Percentiles rank a stretch among this genome's conserved stretches.
Conservation (phyloP, 352 stramenopile genomes). For the Globisporangium yorkense region DNA sequence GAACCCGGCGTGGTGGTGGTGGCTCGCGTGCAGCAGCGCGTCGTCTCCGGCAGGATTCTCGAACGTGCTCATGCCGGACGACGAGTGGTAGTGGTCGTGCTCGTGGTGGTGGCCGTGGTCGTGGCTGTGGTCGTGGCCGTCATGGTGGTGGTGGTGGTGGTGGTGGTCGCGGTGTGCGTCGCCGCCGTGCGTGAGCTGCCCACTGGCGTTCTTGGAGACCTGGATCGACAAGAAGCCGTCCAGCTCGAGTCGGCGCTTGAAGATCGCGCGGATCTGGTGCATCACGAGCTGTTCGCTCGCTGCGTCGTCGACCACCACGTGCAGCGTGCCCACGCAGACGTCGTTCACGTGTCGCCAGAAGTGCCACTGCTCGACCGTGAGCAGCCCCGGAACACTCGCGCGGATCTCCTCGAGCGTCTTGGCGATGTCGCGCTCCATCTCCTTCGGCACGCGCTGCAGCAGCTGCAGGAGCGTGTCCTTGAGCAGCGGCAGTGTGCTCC, state of each 20-base stretch:
- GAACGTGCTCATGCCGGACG: slow-evolving; percentile 45
- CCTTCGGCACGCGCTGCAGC: slow-evolving; percentile 58
- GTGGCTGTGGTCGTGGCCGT: slow-evolving; percentile 14
- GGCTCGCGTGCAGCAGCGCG: slow-evolving; percentile 10
- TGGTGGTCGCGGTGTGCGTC: slow-evolving; percentile 12
- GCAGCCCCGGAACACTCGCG: slow-evolving; percentile 30
- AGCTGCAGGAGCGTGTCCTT: slow-evolving; percentile 70
- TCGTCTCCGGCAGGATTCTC: slow-evolving; percentile 65
- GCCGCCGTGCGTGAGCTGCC: slow-evolving; percentile 17
- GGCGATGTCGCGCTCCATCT: slow-evolving; percentile 39
- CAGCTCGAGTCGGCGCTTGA: slow-evolving; percentile 30
- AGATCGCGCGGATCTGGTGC: slow-evolving; percentile 38
- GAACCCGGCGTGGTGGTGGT: slow-evolving; percentile 13
- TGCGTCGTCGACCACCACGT: slow-evolving; percentile 40
- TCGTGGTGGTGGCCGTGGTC: slow-evolving; percentile 16
- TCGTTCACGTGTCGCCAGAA: slow-evolving; percentile 70
- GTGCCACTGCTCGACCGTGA: slow-evolving; percentile 58
- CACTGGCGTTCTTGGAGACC: slow-evolving; percentile 35
- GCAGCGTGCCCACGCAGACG: slow-evolving; percentile 48
- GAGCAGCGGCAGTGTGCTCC: slow-evolving; percentile 72
- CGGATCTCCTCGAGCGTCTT: slow-evolving; percentile 44
- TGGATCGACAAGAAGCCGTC: slow-evolving; percentile 59
- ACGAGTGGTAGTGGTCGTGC: slow-evolving; percentile 6
- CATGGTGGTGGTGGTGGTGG: slow-evolving; percentile 10
- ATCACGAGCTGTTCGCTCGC: slow-evolving; percentile 57